phyloP scores from a whole-genome alignment of 2,329 filamentous ascomycete genomes.

The Cyclaneusma minus region DNA sequence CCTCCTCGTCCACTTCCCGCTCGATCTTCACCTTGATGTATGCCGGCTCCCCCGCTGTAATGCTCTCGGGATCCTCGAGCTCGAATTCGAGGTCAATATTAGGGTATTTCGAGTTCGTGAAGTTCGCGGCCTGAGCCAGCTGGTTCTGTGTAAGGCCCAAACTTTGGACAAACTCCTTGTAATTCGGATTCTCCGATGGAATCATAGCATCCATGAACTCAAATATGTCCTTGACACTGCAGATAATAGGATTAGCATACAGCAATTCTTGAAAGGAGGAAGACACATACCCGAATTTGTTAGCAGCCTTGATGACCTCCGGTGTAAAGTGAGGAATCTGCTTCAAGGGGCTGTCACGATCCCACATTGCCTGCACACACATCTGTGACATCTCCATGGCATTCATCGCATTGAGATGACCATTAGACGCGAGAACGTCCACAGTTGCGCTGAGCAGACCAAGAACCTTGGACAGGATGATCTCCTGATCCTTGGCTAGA shows the following conservation, averaged over 20 bases:
- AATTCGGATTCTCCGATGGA: constrained; percentile 76
- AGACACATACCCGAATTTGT: constrained; percentile 53
- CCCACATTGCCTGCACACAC: constrained; percentile 98
- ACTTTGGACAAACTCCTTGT: constrained; percentile 59
- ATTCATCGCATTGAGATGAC: constrained; percentile 90
- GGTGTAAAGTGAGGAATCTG: constrained; percentile 91
- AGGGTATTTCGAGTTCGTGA: constrained; percentile 93
- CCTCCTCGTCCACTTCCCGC: constrained; percentile 63
- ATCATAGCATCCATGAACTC: constrained; percentile 99
- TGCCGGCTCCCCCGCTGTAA: constrained; percentile 66
- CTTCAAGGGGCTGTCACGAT: constrained; percentile 89
- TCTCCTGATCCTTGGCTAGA: constrained; percentile 87
- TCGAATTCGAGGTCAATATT: constrained; percentile 86
- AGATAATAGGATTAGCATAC: constrained; percentile 17
- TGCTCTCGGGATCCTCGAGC: constrained; percentile 63
- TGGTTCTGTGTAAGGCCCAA: constrained; percentile 70
- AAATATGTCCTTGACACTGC: constrained; percentile 78
- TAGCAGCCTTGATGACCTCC: constrained; percentile 68
- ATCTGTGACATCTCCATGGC: constrained; percentile 99
- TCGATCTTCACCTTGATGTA: constrained; percentile 75
- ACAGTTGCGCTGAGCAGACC: constrained; percentile 83
- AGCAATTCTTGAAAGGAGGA: constrained; percentile 1
- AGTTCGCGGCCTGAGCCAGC: constrained; percentile 75
- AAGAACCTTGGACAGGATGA: constrained; percentile 70
- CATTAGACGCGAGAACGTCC: constrained; percentile 89